These are phyloP conservation scores for Plasmodium coatneyi DNA, from an alignment of 169 alveolate species.

Conservation along the genomic window DNA sequence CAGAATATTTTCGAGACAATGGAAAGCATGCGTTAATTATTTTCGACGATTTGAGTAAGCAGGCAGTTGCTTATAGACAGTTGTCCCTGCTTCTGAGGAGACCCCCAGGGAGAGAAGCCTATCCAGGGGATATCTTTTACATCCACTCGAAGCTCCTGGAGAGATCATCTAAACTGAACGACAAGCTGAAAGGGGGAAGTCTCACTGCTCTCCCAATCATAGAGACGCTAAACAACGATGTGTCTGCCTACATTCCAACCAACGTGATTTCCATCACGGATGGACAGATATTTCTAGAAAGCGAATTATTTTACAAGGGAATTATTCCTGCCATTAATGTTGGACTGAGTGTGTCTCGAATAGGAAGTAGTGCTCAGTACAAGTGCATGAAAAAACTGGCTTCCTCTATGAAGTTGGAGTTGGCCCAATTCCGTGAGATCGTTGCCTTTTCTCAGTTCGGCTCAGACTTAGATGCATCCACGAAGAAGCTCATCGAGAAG, in stretches of 20 bases:
- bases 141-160: slow-evolving; percentile 97
- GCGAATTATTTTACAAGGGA: slow-evolving; percentile 97
- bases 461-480: slow-evolving; percentile 96
- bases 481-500: slow-evolving; percentile 94
- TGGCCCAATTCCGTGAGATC: slow-evolving; percentile 97
- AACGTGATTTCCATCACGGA: slow-evolving; percentile 98
- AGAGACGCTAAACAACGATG: slow-evolving; percentile 99
- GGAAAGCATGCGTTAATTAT: slow-evolving; percentile 96
- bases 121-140: slow-evolving; percentile 98
- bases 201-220: slow-evolving; percentile 98
- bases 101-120: slow-evolving; percentile 98
- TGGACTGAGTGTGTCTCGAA: slow-evolving; percentile 97
- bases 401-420: slow-evolving; percentile 95
- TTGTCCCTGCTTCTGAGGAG: slow-evolving; percentile 95
- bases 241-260: slow-evolving; percentile 98
- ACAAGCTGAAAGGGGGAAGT: slow-evolving; percentile 95
- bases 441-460: slow-evolving; percentile 98
- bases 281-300: slow-evolving; percentile 97
- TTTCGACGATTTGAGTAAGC: slow-evolving; percentile 98
- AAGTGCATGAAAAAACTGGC: slow-evolving; percentile 93
- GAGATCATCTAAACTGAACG: slow-evolving; percentile 97
- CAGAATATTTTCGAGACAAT: slow-evolving; percentile 97
- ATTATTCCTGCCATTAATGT: slow-evolving; percentile 98
- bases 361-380: slow-evolving; percentile 97
- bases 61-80: slow-evolving; percentile 98